Evolutionary conservation across 257 asterid genomes (phyloP), one percentile per base, ranked within the genome.

Genomic region (Gentiana dahurica): DNA sequence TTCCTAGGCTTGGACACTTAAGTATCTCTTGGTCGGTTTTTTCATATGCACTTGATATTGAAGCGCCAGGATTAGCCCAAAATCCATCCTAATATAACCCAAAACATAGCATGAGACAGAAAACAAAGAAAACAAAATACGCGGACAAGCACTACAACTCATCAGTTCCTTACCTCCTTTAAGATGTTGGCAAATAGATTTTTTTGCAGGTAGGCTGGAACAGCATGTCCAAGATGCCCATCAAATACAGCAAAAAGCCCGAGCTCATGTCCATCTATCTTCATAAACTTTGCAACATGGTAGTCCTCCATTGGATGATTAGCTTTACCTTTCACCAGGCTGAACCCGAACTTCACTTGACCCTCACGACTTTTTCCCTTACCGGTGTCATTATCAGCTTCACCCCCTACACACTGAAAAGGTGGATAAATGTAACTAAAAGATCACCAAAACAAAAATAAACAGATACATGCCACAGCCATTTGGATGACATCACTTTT

Each of bases 261-360:
- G 43, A 75, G 68, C 69, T 75, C 81, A 1, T 65, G 78, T 34
- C 53, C 75, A 10, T 68, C 68, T 3, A 55, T n/a, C 57, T 36
- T 58, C 7, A 59, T 66, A 49, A 68, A 81, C 55, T 77, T 77
- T 3, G 95, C 95, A 0, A 87, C 93, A 62, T 85, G 93, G 80
- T 71, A 85, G 74, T 87, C 96, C 75, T 87, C 96, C 95, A 87
- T 87, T 0, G 83, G 88, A 65, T 87, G 95, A 66, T 38, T 77
- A 36, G 94, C 93, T 61, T 77, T 78, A 47, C 96, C 86, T 58
- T 82, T 79, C 60, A 70, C 71, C 44, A 82, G 75, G 67, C 72
- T 65, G 60, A 71, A 79, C 36, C 90, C 90, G 68, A 69, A 82
- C 54, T 71, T 79, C 36, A 68, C 61, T 24, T 57, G 54, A 9